Evolutionary conservation across 164 flowering plant genomes (phyloP).

Genomic region (Vitis amurensis): DNA sequence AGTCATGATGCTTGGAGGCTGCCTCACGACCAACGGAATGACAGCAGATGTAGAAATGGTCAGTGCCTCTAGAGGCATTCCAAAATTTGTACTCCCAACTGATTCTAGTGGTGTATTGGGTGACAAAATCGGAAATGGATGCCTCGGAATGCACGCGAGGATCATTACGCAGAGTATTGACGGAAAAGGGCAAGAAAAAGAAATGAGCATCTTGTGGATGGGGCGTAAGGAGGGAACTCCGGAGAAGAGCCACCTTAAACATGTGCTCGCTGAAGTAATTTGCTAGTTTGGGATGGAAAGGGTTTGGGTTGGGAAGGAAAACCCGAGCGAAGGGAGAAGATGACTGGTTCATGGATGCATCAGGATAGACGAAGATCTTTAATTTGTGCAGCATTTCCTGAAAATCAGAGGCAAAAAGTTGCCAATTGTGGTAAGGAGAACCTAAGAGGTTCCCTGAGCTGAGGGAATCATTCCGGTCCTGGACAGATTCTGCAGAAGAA

Average conservation of each 20-base stretch:
- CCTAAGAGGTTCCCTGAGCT: too few species aligned
- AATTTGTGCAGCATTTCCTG: slow-evolving; percentile 37
- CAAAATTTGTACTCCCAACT: slow-evolving; percentile 36
- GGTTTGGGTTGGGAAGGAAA: slow-evolving; percentile 45
- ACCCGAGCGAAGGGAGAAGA: slow-evolving; percentile 28
- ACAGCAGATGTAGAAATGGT: slow-evolving; percentile 55
- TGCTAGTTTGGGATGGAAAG: slow-evolving; percentile 41
- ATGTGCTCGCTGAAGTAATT: slow-evolving; percentile 65
- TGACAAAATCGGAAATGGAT: slow-evolving; percentile 41
- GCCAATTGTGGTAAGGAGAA: slow-evolving; percentile 40
- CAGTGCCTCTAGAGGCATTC: slow-evolving; percentile 58
- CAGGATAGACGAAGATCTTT: slow-evolving; percentile 54
- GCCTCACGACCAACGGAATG: slow-evolving; percentile 62
- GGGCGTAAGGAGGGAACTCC: slow-evolving; percentile 37
- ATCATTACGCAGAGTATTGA: slow-evolving; percentile 44
- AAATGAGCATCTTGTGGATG: slow-evolving; percentile 41
- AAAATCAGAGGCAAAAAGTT: slow-evolving; percentile 36
- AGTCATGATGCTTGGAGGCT: slow-evolving; percentile 29
- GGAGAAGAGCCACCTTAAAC: slow-evolving; percentile 47
- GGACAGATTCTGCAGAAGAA: not conserved
- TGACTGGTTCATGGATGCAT: slow-evolving; percentile 9
- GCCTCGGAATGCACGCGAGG: slow-evolving; percentile 39
- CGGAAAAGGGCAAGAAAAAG: slow-evolving; percentile 59
- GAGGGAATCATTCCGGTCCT: not conserved
- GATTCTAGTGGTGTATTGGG: slow-evolving; percentile 34